Evolutionary conservation across 2,329 filamentous ascomycete genomes (phyloP).

Genomic region (Fusarium humuli): DNA sequence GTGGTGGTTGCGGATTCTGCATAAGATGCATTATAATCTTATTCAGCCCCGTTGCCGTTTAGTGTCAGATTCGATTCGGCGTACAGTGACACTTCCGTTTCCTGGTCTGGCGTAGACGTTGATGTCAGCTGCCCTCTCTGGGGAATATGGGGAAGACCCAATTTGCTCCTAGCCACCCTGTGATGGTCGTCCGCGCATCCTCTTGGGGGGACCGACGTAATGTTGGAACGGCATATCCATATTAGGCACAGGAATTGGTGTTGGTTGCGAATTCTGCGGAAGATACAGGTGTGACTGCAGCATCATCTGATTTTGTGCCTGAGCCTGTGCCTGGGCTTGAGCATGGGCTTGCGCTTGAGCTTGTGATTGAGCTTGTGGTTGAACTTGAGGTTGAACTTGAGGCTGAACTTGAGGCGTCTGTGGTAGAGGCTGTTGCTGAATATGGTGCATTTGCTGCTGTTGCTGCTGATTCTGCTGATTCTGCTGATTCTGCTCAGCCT

Average conservation of each 20-base stretch:
- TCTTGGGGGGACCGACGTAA: slow-evolving; percentile 48
- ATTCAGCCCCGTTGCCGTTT: no score
- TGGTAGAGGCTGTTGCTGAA: slow-evolving; percentile 44
- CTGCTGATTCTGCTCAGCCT: slow-evolving; percentile 44
- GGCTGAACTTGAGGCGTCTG: slow-evolving; percentile 41
- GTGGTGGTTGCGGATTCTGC: slow-evolving; percentile 40
- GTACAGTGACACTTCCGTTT: no score
- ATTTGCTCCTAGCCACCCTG: slow-evolving; percentile 21
- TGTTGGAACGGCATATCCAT: slow-evolving; percentile 48
- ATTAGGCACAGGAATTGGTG: slow-evolving; percentile 46
- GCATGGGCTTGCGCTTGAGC: slow-evolving; percentile 40
- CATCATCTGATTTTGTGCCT: slow-evolving; percentile 43
- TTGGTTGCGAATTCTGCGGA: slow-evolving; percentile 41
- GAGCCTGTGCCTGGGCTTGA: slow-evolving; percentile 43
- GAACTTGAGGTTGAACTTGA: not conserved
- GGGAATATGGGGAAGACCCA: not conserved
- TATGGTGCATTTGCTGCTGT: slow-evolving; percentile 40
- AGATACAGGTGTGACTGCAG: slow-evolving; percentile 49
- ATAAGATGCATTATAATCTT: slow-evolving; percentile 40
- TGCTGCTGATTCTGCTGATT: slow-evolving; percentile 30
- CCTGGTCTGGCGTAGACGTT: not conserved
- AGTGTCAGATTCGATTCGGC: no score
- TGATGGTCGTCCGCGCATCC: slow-evolving; percentile 46
- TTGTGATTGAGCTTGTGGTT: slow-evolving; percentile 41
- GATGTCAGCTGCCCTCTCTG: not conserved